Base-by-base conservation (phyloP, 148 eudicot genomes). In the Talinum fruticosum region DNA sequence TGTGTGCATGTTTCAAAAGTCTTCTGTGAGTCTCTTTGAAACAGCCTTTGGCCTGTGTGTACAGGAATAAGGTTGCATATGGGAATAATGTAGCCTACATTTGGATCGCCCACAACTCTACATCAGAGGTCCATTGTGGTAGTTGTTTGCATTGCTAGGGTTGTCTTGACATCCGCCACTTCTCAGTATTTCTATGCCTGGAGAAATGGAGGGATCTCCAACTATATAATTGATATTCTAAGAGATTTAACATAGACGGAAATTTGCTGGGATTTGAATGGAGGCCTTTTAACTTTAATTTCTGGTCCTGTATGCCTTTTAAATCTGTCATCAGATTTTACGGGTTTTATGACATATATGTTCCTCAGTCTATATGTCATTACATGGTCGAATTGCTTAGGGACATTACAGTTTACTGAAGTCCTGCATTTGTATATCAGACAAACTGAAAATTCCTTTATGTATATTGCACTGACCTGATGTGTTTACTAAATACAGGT, bases 401-500 rank as follows among this genome's bases (percentile, higher is more conserved):
- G 54, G 18, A 16, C 57, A 18, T 62, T 10, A 8, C 66, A 18
- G 15, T n/a, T 62, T 24, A 62, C 66, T 28, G 30, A 12, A 29
- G 14, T 33, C 8, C 32, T 59, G 26, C 57, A 51, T 3, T 16
- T 19, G 18, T 51, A 49, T 59, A 8, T 10, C 29, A 24, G 2
- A 6, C 66, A 62, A 62, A 28, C 32, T 28, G 18, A 62, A 28
- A 28, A 8, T 10, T n/a, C 32, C 15, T 8, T 62, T 62, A 62
- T 28, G 14, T 14, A 51, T 53, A 2, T 28, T 68, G 75, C 23
- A 24, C 54, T 71, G 19, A 76, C 34, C 45, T 69, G 19, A 23
- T 32, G 7, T 32, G 2, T 41, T 8, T 35, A 26, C 36, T 82
- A 29, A 29, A 67, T 19, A 71, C 83, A 94, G 98, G 93, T 94